Conservation (phyloP, 306 rosid species). For the Pyrus communis region DNA sequence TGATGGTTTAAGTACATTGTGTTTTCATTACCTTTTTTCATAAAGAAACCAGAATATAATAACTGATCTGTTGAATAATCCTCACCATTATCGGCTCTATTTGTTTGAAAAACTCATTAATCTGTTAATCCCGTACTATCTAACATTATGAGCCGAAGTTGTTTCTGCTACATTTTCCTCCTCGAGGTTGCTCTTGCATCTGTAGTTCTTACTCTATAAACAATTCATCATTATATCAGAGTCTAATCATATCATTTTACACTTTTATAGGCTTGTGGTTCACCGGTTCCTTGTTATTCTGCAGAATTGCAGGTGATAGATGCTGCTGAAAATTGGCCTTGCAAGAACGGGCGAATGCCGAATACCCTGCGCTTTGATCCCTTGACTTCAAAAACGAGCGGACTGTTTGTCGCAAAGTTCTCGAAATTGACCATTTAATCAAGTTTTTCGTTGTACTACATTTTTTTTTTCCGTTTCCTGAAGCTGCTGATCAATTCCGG, state of each 20-base stretch:
- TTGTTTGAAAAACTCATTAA: background rate
- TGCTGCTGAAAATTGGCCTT: slow-evolving; percentile 70
- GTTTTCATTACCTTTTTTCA: too few relatives aligned
- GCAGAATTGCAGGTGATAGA: slow-evolving; percentile 61
- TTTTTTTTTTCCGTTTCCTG: too few relatives aligned
- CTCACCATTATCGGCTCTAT: too few relatives aligned
- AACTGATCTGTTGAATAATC: too few relatives aligned
- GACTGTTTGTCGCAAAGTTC: slow-evolving; percentile 71
- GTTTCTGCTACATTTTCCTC: background rate
- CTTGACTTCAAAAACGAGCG: slow-evolving; percentile 65
- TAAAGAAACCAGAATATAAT: too few relatives aligned
- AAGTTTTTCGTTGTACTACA: background rate
- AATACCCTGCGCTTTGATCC: slow-evolving; percentile 78
- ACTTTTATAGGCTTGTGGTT: background rate
- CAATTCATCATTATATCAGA: too few relatives aligned
- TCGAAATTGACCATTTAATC: slow-evolving; percentile 34
- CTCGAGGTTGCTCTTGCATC: background rate
- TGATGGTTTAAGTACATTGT: too few relatives aligned
- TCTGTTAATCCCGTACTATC: background rate
- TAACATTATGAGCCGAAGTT: background rate
- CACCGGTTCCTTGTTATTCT: background rate
- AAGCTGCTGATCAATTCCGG: too few relatives aligned
- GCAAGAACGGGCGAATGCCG: slow-evolving; percentile 49
- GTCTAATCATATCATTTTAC: background rate
- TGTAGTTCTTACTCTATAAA: background rate